A percentile compares a stretch with the other conserved stretches of the same genome.
These are phyloP conservation scores for Ceratocystis colombiana DNA, from an alignment of 2,329 filamentous ascomycete genomes.

Conservation along the genomic window DNA sequence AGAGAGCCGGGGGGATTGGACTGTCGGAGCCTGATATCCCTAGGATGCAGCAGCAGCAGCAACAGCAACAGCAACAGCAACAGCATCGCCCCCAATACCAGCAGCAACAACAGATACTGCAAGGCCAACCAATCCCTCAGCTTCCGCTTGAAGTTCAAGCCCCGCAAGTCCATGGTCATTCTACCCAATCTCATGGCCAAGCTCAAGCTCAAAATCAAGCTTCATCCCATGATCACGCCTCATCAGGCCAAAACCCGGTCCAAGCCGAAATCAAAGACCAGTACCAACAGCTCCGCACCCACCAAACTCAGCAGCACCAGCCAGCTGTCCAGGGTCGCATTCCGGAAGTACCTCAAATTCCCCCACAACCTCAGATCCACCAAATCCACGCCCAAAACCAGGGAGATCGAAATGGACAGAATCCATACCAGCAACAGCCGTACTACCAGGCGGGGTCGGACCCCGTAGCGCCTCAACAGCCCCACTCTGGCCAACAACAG, in stretches of 20 bases:
- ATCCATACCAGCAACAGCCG: conserved; percentile 5
- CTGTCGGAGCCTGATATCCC: conserved; percentile 10
- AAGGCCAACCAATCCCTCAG: background rate
- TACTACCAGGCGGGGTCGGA: conserved; percentile 16
- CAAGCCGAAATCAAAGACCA: conserved; percentile 16
- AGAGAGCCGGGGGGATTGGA: conserved; percentile 9
- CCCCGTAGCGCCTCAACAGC: conserved; percentile 16
- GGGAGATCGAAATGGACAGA: conserved; percentile 3
- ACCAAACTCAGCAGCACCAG: conserved; percentile 10
- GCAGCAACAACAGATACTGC: background rate
- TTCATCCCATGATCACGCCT: conserved; percentile 11
- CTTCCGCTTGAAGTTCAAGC: background rate
- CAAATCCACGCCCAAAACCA: conserved; percentile 15
- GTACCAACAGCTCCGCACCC: conserved; percentile 9
- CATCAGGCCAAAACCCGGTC: background rate
- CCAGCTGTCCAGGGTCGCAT: background rate
- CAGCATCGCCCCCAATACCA: background rate
- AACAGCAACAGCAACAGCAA: background rate
- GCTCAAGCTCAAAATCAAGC: conserved; percentile 15
- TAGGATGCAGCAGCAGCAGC: conserved; percentile 14
- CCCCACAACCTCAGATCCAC: conserved; percentile 15
- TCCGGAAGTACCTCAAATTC: conserved; percentile 14
- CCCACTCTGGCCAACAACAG: conserved; percentile 17
- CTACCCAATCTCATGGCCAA: conserved; percentile 5
- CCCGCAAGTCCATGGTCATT: conserved; percentile 8